These are phyloP conservation scores for Periconia macrospinosa DNA, from an alignment of 2,329 filamentous ascomycete genomes.

Conservation along the genomic window DNA sequence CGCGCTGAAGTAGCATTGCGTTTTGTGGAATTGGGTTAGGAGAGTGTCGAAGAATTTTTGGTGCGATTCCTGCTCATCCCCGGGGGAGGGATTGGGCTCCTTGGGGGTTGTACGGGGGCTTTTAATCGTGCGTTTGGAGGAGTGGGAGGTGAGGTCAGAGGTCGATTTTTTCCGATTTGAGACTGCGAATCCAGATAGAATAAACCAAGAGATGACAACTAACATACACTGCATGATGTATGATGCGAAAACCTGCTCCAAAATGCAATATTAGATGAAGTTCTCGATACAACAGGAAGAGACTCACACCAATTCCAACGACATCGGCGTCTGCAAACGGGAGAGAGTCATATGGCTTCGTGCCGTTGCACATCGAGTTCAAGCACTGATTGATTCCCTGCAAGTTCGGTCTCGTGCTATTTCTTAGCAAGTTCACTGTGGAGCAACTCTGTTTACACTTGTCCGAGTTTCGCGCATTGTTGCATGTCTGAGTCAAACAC, in stretches of 20 bases:
- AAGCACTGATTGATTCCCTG: conserved; percentile 15
- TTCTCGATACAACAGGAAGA: not conserved
- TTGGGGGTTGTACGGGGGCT: not conserved
- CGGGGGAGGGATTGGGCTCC: not conserved
- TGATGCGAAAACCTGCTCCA: conserved; percentile 19
- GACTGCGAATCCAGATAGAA: conserved; percentile 3
- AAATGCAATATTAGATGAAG: not conserved
- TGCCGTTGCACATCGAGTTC: conserved; percentile 7
- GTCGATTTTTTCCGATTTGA: not conserved
- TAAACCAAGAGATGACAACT: conserved; percentile 16
- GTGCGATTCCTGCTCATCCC: not conserved
- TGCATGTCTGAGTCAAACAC: conserved; percentile 17
- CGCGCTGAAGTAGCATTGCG: conserved; percentile 29
- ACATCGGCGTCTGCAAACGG: conserved; percentile 22
- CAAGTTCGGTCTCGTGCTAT: conserved; percentile 14
- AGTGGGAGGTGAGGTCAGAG: no score
- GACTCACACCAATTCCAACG: conserved; percentile 19
- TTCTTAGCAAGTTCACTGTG: conserved; percentile 12
- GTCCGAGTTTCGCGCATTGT: conserved; percentile 9
- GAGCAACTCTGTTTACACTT: conserved; percentile 10
- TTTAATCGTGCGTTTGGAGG: not conserved
- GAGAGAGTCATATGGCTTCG: conserved; percentile 7
- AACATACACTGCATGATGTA: conserved; percentile 27
- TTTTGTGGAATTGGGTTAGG: conserved; percentile 25
- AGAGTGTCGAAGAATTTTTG: conserved; percentile 9